A percentile compares a stretch with the other conserved stretches of the same genome.
Conservation (phyloP, 1,284 basidiomycete species). For the Leccinum variabile region DNA sequence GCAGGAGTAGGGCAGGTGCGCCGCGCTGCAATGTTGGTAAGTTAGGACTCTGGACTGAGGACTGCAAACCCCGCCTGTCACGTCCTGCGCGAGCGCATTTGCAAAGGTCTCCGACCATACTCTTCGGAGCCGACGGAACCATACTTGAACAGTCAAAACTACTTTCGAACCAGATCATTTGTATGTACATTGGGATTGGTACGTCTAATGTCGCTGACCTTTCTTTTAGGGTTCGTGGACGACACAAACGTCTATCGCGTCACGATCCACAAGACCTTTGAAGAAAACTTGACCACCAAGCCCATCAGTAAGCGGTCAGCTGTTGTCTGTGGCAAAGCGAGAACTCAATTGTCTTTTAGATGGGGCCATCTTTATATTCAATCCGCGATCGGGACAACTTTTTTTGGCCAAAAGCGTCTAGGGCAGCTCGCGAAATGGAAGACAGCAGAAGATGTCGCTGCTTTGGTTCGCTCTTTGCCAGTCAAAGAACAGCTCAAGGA, state of each 20-base stretch:
- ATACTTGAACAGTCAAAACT: conserved; percentile 97
- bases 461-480: conserved; percentile 92
- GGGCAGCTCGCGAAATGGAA: conserved; percentile 99
- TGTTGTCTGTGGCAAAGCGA: background rate
- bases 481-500: conserved; percentile 99
- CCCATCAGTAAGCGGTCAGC: conserved; percentile 64
- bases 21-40: no score
- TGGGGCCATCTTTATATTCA: conserved; percentile 99
- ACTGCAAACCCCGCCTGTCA: conserved; percentile 93
- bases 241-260: conserved; percentile 99
- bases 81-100: conserved; percentile 96
- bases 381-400: conserved; percentile 96
- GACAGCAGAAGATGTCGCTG: conserved; percentile 99
- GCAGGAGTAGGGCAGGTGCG: no score
- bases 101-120: conserved; percentile 97
- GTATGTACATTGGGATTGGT: conserved; percentile 44
- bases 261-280: conserved; percentile 99
- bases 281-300: conserved; percentile 99
- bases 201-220: conserved; percentile 10
- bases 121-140: conserved; percentile 99
- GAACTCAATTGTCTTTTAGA: conserved; percentile 44
- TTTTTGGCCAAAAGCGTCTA: conserved; percentile 97
- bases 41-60: no score
- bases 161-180: conserved; percentile 99
- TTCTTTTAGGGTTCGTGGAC: conserved; percentile 84